Percentiles rank a stretch among this genome's conserved stretches.
phyloP scores from a whole-genome alignment of 2,329 filamentous ascomycete species.

The Cladosporium cucumerinum region DNA sequence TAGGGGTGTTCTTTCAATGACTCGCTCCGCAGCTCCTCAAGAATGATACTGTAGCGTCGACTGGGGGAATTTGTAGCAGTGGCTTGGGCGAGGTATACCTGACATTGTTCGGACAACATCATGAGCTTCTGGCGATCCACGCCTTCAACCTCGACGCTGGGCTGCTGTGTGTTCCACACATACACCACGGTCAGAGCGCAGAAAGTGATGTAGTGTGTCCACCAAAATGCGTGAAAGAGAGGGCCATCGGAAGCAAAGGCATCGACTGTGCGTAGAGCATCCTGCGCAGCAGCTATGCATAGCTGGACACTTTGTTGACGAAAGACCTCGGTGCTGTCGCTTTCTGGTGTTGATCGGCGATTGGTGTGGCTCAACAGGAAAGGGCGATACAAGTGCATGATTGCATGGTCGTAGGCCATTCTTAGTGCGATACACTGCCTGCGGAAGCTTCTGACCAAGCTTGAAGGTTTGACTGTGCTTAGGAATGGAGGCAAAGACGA shows the following conservation, averaged over 20 bases:
- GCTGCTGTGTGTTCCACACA: slow-evolving; percentile 46
- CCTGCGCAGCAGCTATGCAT: slow-evolving; percentile 16
- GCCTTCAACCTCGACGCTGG: slow-evolving; percentile 11
- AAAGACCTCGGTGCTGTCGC: not conserved
- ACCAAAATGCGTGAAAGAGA: slow-evolving; percentile 48
- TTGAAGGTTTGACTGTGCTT: slow-evolving; percentile 41
- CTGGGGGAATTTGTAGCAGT: slow-evolving; percentile 48
- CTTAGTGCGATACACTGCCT: slow-evolving; percentile 34
- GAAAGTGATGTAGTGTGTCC: slow-evolving; percentile 50
- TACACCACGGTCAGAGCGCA: slow-evolving; percentile 49
- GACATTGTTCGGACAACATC: slow-evolving; percentile 44
- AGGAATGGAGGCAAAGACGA: slow-evolving; percentile 43
- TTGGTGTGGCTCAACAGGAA: slow-evolving; percentile 24
- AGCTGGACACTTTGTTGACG: slow-evolving; percentile 16
- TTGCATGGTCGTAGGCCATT: slow-evolving; percentile 35
- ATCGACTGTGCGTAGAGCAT: slow-evolving; percentile 33
- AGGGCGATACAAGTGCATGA: slow-evolving; percentile 37
- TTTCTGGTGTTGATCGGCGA: not conserved
- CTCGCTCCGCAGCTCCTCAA: slow-evolving; percentile 46
- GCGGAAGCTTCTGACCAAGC: slow-evolving; percentile 46
- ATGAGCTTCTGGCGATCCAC: slow-evolving; percentile 33
- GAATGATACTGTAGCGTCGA: slow-evolving; percentile 47
- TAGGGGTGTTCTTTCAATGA: not conserved
- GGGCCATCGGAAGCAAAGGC: slow-evolving; percentile 37
- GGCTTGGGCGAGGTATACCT: slow-evolving; percentile 46